Evolutionary conservation across 2,329 filamentous ascomycete species (phyloP).

Genomic region (Diaporthe sp.): DNA sequence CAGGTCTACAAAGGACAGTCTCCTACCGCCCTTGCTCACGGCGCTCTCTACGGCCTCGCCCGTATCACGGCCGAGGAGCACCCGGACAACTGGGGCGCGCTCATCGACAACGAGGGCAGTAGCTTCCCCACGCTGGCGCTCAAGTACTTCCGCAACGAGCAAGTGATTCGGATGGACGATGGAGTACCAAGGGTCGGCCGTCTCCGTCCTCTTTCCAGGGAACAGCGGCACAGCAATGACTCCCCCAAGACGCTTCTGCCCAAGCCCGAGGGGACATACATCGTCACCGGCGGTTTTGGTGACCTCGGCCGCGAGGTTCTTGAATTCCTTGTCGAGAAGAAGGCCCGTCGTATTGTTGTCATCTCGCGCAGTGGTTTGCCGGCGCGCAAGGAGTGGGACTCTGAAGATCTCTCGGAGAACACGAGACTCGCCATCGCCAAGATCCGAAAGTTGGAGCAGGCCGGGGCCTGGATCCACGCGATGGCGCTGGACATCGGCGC

Average conservation of each 20-base stretch:
- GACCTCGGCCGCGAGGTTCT: slow-evolving; percentile 44
- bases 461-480: slow-evolving; percentile 60
- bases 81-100: slow-evolving; percentile 1
- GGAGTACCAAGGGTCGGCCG: not conserved
- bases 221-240: not conserved
- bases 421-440: slow-evolving; percentile 11
- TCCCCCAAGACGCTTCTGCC: slow-evolving; percentile 36
- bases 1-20: not conserved
- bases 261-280: slow-evolving; percentile 42
- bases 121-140: not conserved
- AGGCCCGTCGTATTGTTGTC: slow-evolving; percentile 41
- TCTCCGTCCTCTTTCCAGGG: not conserved
- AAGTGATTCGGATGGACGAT: not conserved
- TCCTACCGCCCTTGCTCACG: not conserved
- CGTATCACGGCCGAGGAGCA: not conserved
- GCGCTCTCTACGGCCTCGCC: not conserved
- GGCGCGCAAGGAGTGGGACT: not conserved
- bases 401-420: not conserved
- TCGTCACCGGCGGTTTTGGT: slow-evolving; percentile 46
- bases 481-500: slow-evolving; percentile 64
- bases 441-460: slow-evolving; percentile 31
- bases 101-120: not conserved
- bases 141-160: not conserved
- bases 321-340: slow-evolving; percentile 41
- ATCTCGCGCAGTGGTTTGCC: slow-evolving; percentile 39